phyloP scores from a whole-genome alignment of 495 filamentous ascomycete genomes.

The Penicillium subrubescens region DNA sequence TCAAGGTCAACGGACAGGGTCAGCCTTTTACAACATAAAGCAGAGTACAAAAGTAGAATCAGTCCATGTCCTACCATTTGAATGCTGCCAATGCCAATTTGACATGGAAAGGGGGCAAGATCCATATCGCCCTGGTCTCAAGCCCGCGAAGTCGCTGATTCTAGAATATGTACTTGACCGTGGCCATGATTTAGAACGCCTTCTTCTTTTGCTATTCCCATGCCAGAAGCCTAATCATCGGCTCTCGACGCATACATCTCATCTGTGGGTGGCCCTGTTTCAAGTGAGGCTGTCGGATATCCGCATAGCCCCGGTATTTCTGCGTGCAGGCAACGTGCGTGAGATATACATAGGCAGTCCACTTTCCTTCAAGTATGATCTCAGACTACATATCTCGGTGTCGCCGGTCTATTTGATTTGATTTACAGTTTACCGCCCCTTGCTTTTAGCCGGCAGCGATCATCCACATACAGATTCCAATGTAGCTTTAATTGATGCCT shows the following conservation, averaged over 20 bases:
- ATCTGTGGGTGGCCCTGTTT: background rate
- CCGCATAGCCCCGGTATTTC: background rate
- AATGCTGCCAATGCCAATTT: background rate
- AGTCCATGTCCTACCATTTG: background rate
- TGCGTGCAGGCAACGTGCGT: background rate
- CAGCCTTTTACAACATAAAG: background rate
- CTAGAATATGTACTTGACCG: background rate
- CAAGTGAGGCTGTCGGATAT: background rate
- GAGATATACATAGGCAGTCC: conserved; percentile 1
- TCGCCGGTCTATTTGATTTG: background rate
- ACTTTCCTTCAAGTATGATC: background rate
- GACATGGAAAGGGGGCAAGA: background rate
- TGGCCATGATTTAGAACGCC: background rate
- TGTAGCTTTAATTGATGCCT: background rate
- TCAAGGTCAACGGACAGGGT: background rate
- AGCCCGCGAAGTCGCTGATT: background rate
- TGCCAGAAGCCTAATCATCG: background rate
- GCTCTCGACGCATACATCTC: background rate
- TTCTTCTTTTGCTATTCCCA: background rate
- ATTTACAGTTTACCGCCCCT: background rate
- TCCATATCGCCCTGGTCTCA: background rate
- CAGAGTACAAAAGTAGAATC: background rate
- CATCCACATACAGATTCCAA: background rate
- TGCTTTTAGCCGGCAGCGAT: background rate
- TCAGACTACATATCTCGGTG: background rate